A percentile compares a stretch with the other conserved stretches of the same genome.
phyloP scores from a whole-genome alignment of 2,329 filamentous ascomycete genomes.

The Stromatinia cepivora region DNA sequence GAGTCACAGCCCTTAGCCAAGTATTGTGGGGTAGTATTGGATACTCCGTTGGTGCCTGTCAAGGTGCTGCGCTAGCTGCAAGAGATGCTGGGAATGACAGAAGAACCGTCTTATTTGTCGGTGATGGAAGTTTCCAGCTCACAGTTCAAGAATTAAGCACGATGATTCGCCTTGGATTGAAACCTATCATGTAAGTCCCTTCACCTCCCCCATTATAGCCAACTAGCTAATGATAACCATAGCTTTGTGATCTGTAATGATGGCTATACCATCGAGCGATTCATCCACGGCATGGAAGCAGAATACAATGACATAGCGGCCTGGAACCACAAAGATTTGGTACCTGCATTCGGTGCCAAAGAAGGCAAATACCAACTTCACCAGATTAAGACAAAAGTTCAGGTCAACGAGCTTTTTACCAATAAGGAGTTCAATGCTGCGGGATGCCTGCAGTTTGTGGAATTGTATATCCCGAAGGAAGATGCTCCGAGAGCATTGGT shows the following conservation, averaged over 20 bases:
- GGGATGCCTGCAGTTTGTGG: slow-evolving; percentile 67
- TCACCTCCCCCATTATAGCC: too few species aligned
- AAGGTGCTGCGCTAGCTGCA: slow-evolving; percentile 72
- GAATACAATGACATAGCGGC: slow-evolving; percentile 76
- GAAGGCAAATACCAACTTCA: slow-evolving; percentile 61
- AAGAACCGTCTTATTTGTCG: slow-evolving; percentile 81
- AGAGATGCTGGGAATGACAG: slow-evolving; percentile 60
- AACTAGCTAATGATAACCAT: neutral
- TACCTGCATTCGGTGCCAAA: slow-evolving; percentile 65
- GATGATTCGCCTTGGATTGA: slow-evolving; percentile 73
- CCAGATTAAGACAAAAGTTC: slow-evolving; percentile 66
- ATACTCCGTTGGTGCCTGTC: slow-evolving; percentile 61
- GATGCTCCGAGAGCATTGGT: slow-evolving; percentile 73
- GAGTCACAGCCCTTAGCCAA: slow-evolving; percentile 79
- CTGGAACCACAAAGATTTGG: slow-evolving; percentile 72
- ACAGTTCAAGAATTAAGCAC: slow-evolving; percentile 83
- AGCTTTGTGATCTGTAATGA: slow-evolving; percentile 84
- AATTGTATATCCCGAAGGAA: slow-evolving; percentile 76
- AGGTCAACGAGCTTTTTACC: slow-evolving; percentile 64
- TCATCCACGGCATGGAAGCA: slow-evolving; percentile 80
- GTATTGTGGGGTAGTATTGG: slow-evolving; percentile 71
- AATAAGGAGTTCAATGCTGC: slow-evolving; percentile 63
- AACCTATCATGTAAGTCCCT: slow-evolving; percentile 68
- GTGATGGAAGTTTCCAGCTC: slow-evolving; percentile 83
- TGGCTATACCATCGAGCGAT: slow-evolving; percentile 86